Conservation (phyloP, 345 rosid species). For the Mercurialis annua region DNA sequence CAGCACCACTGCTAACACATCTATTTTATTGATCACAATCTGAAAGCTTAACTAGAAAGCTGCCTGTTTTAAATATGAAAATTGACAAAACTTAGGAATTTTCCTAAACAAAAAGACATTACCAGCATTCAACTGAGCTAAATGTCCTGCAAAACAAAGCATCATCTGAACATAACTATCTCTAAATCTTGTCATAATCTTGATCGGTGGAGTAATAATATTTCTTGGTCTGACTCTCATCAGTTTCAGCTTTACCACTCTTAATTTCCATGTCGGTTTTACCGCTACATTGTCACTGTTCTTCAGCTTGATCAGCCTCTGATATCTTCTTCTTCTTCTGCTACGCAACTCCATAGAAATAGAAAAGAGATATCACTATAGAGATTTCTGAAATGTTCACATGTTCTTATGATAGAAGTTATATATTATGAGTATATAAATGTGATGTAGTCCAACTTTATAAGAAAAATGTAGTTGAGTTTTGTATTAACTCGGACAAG, state of each 20-base stretch:
- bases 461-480: not conserved
- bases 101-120: not conserved
- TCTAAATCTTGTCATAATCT: not conserved
- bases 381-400: no score
- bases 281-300: not conserved
- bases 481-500: not conserved
- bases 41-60: not conserved
- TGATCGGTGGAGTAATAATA: not conserved
- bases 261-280: not conserved
- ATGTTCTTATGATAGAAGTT: not conserved
- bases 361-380: no score
- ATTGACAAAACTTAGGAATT: not conserved
- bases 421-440: no score
- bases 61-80: not conserved
- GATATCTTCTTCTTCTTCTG: conserved; percentile 10
- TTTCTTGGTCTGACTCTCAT: not conserved
- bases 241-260: not conserved
- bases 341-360: no score
- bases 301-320: conserved; percentile 7
- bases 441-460: not conserved
- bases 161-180: conserved; percentile 10
- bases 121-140: not conserved
- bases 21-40: no score
- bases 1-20: no score
- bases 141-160: conserved; percentile 12